These are phyloP conservation scores for Funneliformis mosseae DNA, from an alignment of 192 early-diverging fungal genomes.

Conservation along the genomic window DNA sequence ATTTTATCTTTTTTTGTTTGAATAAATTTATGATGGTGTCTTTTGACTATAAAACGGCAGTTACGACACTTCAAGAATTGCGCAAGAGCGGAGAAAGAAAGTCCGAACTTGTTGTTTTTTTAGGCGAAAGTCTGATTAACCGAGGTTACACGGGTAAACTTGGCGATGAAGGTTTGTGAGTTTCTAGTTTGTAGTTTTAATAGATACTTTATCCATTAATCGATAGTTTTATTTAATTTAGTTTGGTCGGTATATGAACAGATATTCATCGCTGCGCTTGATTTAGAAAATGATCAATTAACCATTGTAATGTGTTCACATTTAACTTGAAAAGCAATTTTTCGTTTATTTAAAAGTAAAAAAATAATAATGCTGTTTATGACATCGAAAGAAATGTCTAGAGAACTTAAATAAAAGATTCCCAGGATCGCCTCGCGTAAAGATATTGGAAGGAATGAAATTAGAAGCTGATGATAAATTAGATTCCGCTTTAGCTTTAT, in stretches of 20 bases:
- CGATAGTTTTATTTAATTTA: constrained; percentile 27
- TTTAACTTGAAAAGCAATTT: background rate
- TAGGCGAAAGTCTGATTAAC: constrained; percentile 43
- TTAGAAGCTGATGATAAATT: constrained; percentile 77
- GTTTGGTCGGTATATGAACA: constrained; percentile 84
- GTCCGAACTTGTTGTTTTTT: constrained; percentile 46
- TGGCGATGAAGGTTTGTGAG: constrained; percentile 45
- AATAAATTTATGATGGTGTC: background rate
- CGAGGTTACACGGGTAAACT: constrained; percentile 41
- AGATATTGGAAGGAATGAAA: constrained; percentile 75
- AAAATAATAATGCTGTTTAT: background rate
- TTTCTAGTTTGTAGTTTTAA: background rate
- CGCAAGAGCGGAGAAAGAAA: constrained; percentile 49
- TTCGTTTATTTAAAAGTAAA: background rate
- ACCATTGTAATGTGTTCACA: constrained; percentile 51
- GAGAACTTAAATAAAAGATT: constrained; percentile 65
- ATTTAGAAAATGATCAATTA: constrained; percentile 67
- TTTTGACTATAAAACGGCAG: constrained; percentile 27
- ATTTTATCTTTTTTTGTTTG: background rate
- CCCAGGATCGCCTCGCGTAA: constrained; percentile 67
- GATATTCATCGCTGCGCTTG: constrained; percentile 76
- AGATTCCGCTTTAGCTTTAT: constrained; percentile 68
- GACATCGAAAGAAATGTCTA: constrained; percentile 53
- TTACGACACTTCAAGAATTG: constrained; percentile 49
- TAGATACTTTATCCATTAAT: background rate